These are phyloP conservation scores for Stropharia rugosoannulata DNA, from an alignment of 768 basidiomycete genomes.

Conservation along the genomic window DNA sequence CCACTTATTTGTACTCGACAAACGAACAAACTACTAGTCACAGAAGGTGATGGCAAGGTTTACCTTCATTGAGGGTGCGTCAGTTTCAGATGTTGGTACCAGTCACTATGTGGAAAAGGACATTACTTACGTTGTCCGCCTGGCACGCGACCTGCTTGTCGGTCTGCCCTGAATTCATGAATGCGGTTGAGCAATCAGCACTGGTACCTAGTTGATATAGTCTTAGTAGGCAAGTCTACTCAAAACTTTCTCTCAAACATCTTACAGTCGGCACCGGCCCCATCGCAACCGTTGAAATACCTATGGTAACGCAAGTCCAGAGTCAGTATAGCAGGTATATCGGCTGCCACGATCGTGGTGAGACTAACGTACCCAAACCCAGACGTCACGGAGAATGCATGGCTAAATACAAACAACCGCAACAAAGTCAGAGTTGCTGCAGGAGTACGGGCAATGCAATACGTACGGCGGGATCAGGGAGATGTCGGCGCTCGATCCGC, in stretches of 20 bases:
- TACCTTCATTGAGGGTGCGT: too few relatives aligned
- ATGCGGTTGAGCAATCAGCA: constrained; percentile 28
- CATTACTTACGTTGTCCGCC: constrained; percentile 23
- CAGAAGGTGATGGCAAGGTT: constrained; percentile 7
- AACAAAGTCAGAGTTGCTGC: too few relatives aligned
- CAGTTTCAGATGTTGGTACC: too few relatives aligned
- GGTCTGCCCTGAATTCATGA: constrained; percentile 24
- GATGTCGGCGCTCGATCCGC: constrained; percentile 34
- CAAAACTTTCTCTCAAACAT: neutral
- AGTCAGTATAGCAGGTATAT: too few relatives aligned
- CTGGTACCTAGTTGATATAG: constrained; percentile 20
- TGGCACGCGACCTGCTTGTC: constrained; percentile 33
- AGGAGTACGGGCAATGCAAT: too few relatives aligned
- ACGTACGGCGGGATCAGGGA: constrained; percentile 32
- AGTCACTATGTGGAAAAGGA: too few relatives aligned
- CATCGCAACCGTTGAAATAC: constrained; percentile 2
- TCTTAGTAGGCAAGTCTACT: neutral
- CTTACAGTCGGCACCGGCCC: constrained; percentile 3
- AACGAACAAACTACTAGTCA: too few relatives aligned
- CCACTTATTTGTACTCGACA: too few relatives aligned
- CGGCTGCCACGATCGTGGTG: too few relatives aligned
- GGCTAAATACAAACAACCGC: too few relatives aligned
- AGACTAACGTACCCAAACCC: constrained; percentile 24
- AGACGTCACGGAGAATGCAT: constrained; percentile 31
- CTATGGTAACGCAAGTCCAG: neutral